Percentiles rank a stretch among this genome's conserved stretches.
Conservation (phyloP, 176 grass and related monocot genomes). For the Oropetium thomaeum region DNA sequence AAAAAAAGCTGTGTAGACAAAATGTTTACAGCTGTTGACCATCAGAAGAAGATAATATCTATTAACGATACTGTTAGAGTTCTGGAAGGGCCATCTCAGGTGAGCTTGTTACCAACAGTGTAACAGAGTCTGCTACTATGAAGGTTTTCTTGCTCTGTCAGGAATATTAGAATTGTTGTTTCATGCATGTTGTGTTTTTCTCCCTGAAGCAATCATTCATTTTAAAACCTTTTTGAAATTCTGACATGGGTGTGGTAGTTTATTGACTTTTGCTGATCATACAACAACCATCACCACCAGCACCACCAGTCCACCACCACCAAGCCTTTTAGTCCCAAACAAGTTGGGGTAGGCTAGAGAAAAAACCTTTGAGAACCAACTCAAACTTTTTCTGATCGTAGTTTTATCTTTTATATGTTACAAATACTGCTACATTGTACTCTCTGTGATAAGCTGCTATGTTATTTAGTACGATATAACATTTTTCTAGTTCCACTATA, state of each 20-base stretch:
- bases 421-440: background rate
- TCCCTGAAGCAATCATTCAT: constrained; percentile 7
- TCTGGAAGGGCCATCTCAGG: constrained; percentile 69
- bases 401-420: background rate
- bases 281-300: no score
- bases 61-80: constrained; percentile 83
- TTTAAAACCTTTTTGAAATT: constrained; percentile 4
- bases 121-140: constrained; percentile 7
- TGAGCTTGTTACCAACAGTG: constrained; percentile 31
- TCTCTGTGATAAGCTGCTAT: background rate
- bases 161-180: background rate
- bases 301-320: no score
- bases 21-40: constrained; percentile 94
- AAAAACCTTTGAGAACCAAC: no score
- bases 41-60: constrained; percentile 65
- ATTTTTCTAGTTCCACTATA: constrained; percentile 19
- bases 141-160: constrained; percentile 14
- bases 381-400: background rate
- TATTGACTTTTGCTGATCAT: background rate
- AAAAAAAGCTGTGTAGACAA: constrained; percentile 78
- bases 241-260: background rate
- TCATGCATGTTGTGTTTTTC: background rate
- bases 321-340: no score
- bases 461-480: constrained; percentile 15
- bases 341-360: no score